Percentiles rank a stretch among this genome's conserved stretches.
phyloP scores from a whole-genome alignment of 2,329 filamentous ascomycete species.

The Falciphora oryzae region DNA sequence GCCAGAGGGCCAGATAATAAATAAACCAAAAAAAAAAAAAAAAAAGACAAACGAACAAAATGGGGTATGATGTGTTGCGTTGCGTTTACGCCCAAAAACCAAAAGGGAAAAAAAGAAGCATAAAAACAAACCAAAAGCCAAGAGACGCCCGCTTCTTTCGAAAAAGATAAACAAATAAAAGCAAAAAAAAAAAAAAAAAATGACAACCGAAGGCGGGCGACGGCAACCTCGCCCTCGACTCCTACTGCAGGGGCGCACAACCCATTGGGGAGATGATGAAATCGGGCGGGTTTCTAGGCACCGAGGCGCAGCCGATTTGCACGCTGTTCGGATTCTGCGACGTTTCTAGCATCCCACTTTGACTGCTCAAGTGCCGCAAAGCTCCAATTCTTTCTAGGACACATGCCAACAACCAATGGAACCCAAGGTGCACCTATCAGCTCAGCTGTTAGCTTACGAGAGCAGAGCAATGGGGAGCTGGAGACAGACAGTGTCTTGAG shows the following conservation, averaged over 20 bases:
- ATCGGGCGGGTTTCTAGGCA: not conserved
- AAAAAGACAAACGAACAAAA: too few species aligned
- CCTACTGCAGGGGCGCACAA: too few species aligned
- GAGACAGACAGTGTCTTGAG: not conserved
- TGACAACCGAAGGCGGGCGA: not conserved
- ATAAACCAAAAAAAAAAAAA: too few species aligned
- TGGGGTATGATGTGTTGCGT: not conserved
- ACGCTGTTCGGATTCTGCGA: not conserved
- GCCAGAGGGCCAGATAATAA: not conserved
- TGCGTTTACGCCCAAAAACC: not conserved
- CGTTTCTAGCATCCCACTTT: not conserved
- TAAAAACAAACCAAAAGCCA: not conserved
- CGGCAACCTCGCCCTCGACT: not conserved
- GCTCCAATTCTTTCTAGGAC: too few species aligned
- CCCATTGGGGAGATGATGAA: not conserved
- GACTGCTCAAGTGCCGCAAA: too few species aligned
- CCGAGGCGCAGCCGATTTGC: not conserved
- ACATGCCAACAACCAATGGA: too few species aligned
- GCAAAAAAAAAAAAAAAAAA: not conserved
- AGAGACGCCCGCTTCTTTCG: not conserved
- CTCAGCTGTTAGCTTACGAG: not conserved
- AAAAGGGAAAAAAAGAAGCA: not conserved
- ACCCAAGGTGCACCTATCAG: too few species aligned
- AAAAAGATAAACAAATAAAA: not conserved
- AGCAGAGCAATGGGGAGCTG: not conserved